phyloP scores from a whole-genome alignment of 2,329 filamentous ascomycete genomes.

The Colletotrichum tanaceti region DNA sequence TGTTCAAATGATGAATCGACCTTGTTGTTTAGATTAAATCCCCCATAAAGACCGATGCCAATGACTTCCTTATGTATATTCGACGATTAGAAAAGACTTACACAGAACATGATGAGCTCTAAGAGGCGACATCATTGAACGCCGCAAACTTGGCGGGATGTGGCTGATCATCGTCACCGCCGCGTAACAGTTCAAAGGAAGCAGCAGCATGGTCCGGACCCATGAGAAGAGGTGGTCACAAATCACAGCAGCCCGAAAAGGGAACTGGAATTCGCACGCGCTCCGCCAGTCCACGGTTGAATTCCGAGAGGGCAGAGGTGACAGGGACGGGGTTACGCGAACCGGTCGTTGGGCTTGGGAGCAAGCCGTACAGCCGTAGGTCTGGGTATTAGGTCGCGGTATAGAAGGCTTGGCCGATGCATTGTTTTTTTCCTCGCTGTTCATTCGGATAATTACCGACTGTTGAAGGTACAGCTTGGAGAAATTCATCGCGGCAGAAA shows the following conservation, averaged over 20 bases:
- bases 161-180: constrained; percentile 12
- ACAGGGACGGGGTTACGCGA: neutral
- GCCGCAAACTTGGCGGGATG: neutral
- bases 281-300: neutral
- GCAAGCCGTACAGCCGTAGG: neutral
- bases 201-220: neutral
- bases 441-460: neutral
- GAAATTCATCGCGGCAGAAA: neutral
- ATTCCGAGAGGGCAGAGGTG: neutral
- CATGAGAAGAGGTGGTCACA: neutral
- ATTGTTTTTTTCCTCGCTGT: no score
- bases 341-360: neutral
- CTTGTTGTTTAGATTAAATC: neutral
- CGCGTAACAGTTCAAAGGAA: neutral
- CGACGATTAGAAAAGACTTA: neutral
- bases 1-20: neutral
- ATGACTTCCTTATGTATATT: neutral
- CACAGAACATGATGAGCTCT: neutral
- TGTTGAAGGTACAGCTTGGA: no score
- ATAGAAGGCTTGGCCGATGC: neutral
- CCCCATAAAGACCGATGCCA: neutral
- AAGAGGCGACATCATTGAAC: neutral
- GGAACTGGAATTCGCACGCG: neutral
- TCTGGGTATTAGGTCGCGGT: neutral
- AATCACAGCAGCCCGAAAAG: neutral